These are phyloP conservation scores for Pleurotus tuoliensis DNA, from an alignment of 768 basidiomycete genomes.

Conservation along the genomic window DNA sequence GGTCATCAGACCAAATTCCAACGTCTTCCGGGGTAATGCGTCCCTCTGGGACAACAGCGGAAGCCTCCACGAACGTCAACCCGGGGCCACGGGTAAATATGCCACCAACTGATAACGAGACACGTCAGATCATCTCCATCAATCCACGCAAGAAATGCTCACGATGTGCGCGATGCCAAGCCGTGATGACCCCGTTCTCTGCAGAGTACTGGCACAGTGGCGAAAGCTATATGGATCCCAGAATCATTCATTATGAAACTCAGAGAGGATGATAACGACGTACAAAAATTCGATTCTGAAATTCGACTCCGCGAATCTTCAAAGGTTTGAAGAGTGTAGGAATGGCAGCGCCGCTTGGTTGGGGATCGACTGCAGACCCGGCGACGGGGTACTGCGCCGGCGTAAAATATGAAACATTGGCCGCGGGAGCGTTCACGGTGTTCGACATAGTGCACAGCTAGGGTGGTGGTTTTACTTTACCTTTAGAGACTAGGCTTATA, in stretches of 20 bases:
- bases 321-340: conserved; percentile 48
- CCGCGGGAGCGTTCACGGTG: conserved; percentile 25
- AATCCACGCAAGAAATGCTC: conserved; percentile 30
- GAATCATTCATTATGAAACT: background rate
- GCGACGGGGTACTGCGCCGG: conserved; percentile 41
- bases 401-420: conserved; percentile 40
- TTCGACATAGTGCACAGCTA: background rate
- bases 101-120: conserved; percentile 38
- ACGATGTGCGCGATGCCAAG: conserved; percentile 63
- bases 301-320: conserved; percentile 46
- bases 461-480: no score
- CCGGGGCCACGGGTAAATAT: conserved; percentile 54
- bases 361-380: conserved; percentile 39
- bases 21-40: conserved; percentile 65
- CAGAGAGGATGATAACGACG: conserved; percentile 11
- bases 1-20: conserved; percentile 63
- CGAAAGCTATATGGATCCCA: conserved; percentile 31
- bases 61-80: conserved; percentile 61
- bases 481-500: background rate
- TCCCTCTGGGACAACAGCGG: conserved; percentile 55
- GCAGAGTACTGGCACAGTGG: conserved; percentile 62
- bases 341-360: conserved; percentile 34
- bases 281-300: conserved; percentile 55
- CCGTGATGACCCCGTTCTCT: conserved; percentile 43
- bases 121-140: conserved; percentile 2